Base-by-base conservation (phyloP, 2,329 filamentous ascomycete species). In the Penicillium sp. region DNA sequence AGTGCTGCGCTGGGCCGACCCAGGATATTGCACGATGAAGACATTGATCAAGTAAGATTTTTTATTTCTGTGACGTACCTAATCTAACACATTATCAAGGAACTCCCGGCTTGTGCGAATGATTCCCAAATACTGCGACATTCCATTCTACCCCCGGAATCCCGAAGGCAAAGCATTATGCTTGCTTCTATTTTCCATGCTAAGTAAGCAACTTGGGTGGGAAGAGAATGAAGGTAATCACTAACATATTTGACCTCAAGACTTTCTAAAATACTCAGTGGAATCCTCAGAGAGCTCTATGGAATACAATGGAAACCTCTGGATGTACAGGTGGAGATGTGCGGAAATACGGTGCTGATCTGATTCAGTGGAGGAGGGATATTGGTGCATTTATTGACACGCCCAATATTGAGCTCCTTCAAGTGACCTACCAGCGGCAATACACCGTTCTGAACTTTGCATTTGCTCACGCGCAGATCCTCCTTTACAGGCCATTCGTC, bases 401-500 rank as follows among this genome's bases (percentile, higher is more conserved):
- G 8, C 4, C 76, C 79, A 58, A 70, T 83, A 62, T 69, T 1
- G 64, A 70, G 40, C 63, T 70, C 40, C 42, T 72, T 8, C 80
- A 83, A 35, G 78, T 82, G 1, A 77, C 82, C n/a, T 85, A 83
- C 65, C 79, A 83, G 58, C 76, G 83, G 5, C 75, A 79, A 61
- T 68, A 69, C 24, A 78, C 72, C 49, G 76, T 76, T 9, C 62
- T 79, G 2, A 74, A 74, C 53, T 65, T 78, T 12, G 74, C 76
- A 1, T 77, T 76, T 53, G 71, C 68, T 42, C 76, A 79, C 61
- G 72, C 75, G 9, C 58, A 75, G 8, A 75, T 79, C 6, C 61
- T 77, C 22, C 67, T 40, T 9, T 40, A 40, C 8, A 40, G 37
- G 37, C 37, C 37, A 5, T 40, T 40, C 5, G 37, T 40, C 15